Percentiles rank a stretch among this genome's conserved stretches.
Evolutionary conservation across 139 green algal genomes (phyloP).

Genomic region (Auxenochlorella pyrenoidosa): DNA sequence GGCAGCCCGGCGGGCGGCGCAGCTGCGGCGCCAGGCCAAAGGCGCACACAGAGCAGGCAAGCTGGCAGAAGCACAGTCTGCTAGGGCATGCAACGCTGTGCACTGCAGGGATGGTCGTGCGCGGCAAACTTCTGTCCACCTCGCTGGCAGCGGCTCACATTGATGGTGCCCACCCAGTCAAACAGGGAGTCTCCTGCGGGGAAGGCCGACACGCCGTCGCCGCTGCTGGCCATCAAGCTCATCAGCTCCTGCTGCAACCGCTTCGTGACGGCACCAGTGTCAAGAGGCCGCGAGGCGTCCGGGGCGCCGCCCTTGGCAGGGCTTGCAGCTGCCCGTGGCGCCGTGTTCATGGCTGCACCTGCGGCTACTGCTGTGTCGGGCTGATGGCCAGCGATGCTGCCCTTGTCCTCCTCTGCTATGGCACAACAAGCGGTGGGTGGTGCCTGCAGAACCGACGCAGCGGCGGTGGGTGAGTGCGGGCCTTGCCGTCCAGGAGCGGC

Average conservation of each 20-base stretch:
- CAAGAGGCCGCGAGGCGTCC: constrained; percentile 4
- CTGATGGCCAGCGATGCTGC: too few species aligned
- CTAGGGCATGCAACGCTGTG: background rate
- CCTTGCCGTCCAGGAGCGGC: too few species aligned
- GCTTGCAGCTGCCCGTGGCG: constrained; percentile 1
- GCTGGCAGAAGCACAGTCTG: too few species aligned
- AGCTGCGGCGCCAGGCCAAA: too few species aligned
- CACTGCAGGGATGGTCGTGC: background rate
- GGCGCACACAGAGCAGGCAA: too few species aligned
- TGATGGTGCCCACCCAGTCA: constrained; percentile 81
- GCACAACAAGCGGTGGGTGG: too few species aligned
- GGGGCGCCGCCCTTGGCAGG: constrained; percentile 20
- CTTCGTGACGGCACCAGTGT: constrained; percentile 57
- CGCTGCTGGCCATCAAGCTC: constrained; percentile 58
- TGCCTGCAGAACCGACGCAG: too few species aligned
- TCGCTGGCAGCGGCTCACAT: constrained; percentile 3
- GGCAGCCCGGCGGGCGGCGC: too few species aligned
- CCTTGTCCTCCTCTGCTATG: too few species aligned
- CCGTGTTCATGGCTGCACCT: constrained; percentile 31
- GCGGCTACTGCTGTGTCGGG: background rate
- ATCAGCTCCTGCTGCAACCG: constrained; percentile 74
- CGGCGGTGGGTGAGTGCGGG: too few species aligned
- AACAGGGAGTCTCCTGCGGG: constrained; percentile 85
- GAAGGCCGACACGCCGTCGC: constrained; percentile 77
- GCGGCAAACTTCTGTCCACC: too few species aligned